phyloP scores from a whole-genome alignment of 225 moss, liverwort and hornwort genomes.

The Physcomitrium patens region DNA sequence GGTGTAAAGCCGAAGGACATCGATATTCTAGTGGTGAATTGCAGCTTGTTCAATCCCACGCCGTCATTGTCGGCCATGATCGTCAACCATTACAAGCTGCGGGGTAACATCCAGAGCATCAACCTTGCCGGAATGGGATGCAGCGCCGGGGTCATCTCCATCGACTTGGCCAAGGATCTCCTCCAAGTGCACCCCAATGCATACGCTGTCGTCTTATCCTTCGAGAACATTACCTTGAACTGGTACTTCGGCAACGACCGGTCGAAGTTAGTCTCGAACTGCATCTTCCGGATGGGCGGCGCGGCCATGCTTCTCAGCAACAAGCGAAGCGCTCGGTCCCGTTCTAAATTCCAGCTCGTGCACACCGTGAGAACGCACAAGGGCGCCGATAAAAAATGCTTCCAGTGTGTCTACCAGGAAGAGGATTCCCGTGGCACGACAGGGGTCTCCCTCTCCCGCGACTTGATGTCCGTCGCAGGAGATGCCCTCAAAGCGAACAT shows the following conservation, averaged over 20 bases:
- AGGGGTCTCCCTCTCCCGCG: slow-evolving; percentile 70
- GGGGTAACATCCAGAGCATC: slow-evolving; percentile 67
- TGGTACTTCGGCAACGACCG: slow-evolving; percentile 86
- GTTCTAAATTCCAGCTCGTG: slow-evolving; percentile 71
- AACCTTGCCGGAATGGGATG: slow-evolving; percentile 89
- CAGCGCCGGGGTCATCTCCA: slow-evolving; percentile 78
- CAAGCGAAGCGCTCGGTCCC: slow-evolving; percentile 49
- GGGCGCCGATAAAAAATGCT: slow-evolving; percentile 77
- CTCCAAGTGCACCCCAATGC: slow-evolving; percentile 68
- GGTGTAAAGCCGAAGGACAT: slow-evolving; percentile 75
- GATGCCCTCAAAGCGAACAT: slow-evolving; percentile 86
- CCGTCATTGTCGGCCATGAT: slow-evolving; percentile 86
- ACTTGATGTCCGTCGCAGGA: slow-evolving; percentile 80
- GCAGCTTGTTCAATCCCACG: slow-evolving; percentile 86
- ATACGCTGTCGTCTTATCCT: slow-evolving; percentile 73
- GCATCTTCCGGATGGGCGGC: slow-evolving; percentile 85
- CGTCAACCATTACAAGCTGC: slow-evolving; percentile 85
- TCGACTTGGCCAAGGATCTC: slow-evolving; percentile 76
- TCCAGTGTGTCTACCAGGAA: slow-evolving; percentile 73
- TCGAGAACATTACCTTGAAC: slow-evolving; percentile 74
- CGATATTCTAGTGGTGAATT: slow-evolving; percentile 73
- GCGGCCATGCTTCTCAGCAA: slow-evolving; percentile 84
- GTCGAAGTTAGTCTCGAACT: slow-evolving; percentile 81
- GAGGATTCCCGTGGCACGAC: slow-evolving; percentile 57
- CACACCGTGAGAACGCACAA: slow-evolving; percentile 85